Percentiles rank a stretch among this genome's conserved stretches.
Evolutionary conservation across 2,329 filamentous ascomycete species (phyloP).

Genomic region (Escovopsis sp.): DNA sequence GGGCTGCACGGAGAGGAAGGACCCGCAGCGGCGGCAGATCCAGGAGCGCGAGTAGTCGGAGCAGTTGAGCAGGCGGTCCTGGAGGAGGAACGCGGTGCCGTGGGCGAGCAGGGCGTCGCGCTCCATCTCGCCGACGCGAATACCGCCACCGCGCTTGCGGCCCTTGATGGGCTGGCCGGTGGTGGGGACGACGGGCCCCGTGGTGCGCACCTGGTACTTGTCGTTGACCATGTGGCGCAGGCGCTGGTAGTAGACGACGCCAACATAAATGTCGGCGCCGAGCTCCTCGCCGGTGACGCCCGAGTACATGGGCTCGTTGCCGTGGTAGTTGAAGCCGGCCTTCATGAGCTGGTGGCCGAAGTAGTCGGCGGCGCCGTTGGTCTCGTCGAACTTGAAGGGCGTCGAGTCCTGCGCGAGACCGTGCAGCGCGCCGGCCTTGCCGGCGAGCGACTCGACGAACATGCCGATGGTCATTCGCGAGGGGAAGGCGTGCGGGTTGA

Average conservation of each 20-base stretch:
- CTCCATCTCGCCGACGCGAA: slow-evolving; percentile 99
- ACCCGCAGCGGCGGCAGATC: slow-evolving; percentile 80
- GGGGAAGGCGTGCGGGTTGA: slow-evolving; percentile 98
- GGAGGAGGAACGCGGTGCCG: slow-evolving; percentile 84
- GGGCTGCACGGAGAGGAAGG: slow-evolving; percentile 77
- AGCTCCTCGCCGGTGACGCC: slow-evolving; percentile 93
- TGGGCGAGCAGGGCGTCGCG: slow-evolving; percentile 89
- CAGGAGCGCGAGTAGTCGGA: slow-evolving; percentile 83
- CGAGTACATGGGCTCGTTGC: slow-evolving; percentile 97
- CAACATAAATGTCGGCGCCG: slow-evolving; percentile 87
- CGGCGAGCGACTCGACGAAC: slow-evolving; percentile 94
- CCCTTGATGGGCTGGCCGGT: slow-evolving; percentile 97
- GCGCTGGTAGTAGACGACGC: slow-evolving; percentile 95
- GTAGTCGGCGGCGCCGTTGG: slow-evolving; percentile 82
- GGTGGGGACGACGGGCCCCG: slow-evolving; percentile 75
- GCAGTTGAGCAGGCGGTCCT: slow-evolving; percentile 94
- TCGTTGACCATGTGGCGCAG: slow-evolving; percentile 99
- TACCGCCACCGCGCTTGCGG: slow-evolving; percentile 89
- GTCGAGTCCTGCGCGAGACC: slow-evolving; percentile 93
- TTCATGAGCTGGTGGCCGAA: slow-evolving; percentile 92
- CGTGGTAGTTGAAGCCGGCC: slow-evolving; percentile 95
- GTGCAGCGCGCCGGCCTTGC: slow-evolving; percentile 86
- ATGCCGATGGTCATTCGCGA: slow-evolving; percentile 99
- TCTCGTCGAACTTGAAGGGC: slow-evolving; percentile 86
- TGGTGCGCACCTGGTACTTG: slow-evolving; percentile 96